phyloP scores from a whole-genome alignment of 768 basidiomycete genomes.

The Leccinum sublutescens region DNA sequence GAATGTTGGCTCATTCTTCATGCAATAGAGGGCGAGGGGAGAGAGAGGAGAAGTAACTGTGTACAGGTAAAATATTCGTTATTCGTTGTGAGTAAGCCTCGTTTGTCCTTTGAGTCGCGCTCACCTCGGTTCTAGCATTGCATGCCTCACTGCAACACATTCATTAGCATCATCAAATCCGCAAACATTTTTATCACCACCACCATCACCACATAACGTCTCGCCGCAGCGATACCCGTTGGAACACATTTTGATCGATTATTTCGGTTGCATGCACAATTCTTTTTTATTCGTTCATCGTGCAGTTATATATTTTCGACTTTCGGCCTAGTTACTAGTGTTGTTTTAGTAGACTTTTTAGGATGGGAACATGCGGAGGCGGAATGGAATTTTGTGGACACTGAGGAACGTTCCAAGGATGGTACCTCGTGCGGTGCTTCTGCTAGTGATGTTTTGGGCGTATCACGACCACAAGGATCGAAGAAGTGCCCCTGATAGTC shows the following conservation, averaged over 20 bases:
- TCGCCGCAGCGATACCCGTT: conserved; percentile 4
- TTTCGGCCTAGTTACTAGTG: conserved; percentile 13
- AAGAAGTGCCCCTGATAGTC: neutral
- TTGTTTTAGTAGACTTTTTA: conserved; percentile 22
- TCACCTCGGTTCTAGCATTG: conserved; percentile 14
- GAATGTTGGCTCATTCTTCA: neutral
- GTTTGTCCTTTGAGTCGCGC: neutral
- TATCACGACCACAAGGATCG: neutral
- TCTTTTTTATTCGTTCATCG: conserved; percentile 17
- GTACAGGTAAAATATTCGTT: conserved; percentile 9
- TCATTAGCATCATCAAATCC: conserved; percentile 7
- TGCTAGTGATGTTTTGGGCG: neutral
- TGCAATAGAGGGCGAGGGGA: neutral
- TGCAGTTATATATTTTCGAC: conserved; percentile 21
- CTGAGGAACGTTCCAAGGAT: neutral
- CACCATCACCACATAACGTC: conserved; percentile 4
- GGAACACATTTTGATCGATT: neutral
- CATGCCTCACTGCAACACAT: conserved; percentile 5
- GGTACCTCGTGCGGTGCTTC: neutral
- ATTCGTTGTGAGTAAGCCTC: conserved; percentile 24
- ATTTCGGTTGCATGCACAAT: conserved; percentile 11
- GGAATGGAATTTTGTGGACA: conserved; percentile 6
- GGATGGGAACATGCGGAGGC: conserved; percentile 1
- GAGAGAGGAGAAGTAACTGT: neutral
- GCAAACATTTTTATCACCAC: neutral